phyloP scores from a whole-genome alignment of 2,329 filamentous ascomycete species.

The Microsporum ferrugineum region DNA sequence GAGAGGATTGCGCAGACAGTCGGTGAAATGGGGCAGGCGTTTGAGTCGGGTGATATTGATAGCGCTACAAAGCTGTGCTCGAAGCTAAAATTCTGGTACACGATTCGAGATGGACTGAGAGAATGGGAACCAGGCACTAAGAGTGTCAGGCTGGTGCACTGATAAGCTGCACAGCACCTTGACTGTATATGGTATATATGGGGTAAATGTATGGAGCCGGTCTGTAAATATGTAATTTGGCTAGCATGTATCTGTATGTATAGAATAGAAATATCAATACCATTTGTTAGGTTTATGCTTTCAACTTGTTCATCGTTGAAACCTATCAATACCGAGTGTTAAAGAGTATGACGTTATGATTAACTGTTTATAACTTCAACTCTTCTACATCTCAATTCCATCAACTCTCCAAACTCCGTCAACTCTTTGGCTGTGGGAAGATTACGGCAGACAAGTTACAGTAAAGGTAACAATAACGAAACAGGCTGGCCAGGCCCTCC shows the following conservation, averaged over 20 bases:
- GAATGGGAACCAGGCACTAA: conserved; percentile 71
- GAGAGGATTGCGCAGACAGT: conserved; percentile 54
- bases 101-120: conserved; percentile 66
- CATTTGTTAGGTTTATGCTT: not conserved
- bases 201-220: not conserved
- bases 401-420: not conserved
- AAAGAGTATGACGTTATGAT: too few species aligned
- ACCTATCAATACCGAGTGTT: too few species aligned
- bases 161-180: not conserved
- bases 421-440: not conserved
- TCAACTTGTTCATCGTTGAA: too few species aligned
- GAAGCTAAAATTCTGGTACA: conserved; percentile 77
- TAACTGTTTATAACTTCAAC: not conserved
- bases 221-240: not conserved
- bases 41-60: conserved; percentile 54
- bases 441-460: not conserved
- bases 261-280: not conserved
- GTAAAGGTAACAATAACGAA: not conserved
- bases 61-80: conserved; percentile 61
- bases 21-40: conserved; percentile 49
- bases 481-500: not conserved
- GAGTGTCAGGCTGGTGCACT: conserved; percentile 46
- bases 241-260: not conserved
- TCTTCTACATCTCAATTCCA: not conserved
- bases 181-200: not conserved